Percentiles rank a stretch among this genome's conserved stretches.
Evolutionary conservation across 345 rosid genomes (phyloP).

Genomic region (Rhodomyrtus tomentosa): DNA sequence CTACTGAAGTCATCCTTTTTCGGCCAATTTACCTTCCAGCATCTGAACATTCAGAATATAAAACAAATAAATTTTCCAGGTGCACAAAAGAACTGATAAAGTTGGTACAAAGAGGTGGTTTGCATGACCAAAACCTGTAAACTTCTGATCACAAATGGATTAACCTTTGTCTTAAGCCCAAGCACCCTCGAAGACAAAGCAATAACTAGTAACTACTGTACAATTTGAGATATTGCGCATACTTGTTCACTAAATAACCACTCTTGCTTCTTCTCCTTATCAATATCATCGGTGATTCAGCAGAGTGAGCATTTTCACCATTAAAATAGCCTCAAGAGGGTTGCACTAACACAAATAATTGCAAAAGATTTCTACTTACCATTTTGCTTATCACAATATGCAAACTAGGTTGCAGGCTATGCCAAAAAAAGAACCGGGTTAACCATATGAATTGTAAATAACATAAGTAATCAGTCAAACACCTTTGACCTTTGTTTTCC

Average conservation of each 20-base stretch:
- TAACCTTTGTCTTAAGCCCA: neutral
- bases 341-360: neutral
- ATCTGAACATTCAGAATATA: slow-evolving; percentile 10
- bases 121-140: neutral
- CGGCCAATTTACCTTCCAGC: slow-evolving; percentile 37
- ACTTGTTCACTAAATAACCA: neutral
- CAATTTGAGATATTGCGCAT: neutral
- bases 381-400: neutral
- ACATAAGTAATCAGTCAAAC: neutral
- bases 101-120: neutral
- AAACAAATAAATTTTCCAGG: neutral
- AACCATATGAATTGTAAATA: neutral
- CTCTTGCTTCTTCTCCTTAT: neutral
- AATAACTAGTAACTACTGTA: neutral
- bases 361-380: neutral
- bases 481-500: slow-evolving; percentile 38
- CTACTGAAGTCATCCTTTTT: slow-evolving; percentile 17
- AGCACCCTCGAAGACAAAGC: neutral
- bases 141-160: neutral
- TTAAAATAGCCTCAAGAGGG: neutral
- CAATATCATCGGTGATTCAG: neutral
- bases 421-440: neutral
- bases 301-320: neutral
- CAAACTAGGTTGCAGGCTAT: neutral
- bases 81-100: neutral